Evolutionary conservation across 179 eudicot species (phyloP), one percentile per base, ranked within the genome.

Genomic region (Pouteria campechiana): DNA sequence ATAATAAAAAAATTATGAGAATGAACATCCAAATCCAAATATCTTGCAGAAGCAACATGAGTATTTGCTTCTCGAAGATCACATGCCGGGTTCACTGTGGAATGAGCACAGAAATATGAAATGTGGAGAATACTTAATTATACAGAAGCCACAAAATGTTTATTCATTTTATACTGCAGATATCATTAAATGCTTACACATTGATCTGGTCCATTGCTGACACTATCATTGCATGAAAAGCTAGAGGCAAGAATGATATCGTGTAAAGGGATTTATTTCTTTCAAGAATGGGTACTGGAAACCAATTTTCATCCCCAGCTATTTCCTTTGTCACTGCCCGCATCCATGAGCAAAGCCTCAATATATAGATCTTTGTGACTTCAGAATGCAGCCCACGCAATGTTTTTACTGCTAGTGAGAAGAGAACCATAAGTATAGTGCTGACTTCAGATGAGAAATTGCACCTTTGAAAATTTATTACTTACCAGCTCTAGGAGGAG

Each of bases 291-390:
- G 97, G 86, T 25, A 86, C 93, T 11, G 97, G 75, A 54, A 73
- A 73, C 95, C 95, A 89, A 19, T 78, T 67, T 76, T 89, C 97
- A 33, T 74, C 76, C 64, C 67, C 76, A 10, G 90, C 65, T 54
- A 89, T 52, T 47, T 76, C 87, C 51, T 85, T 86, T n/a, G 64
- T 76, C 48, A 93, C 69, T 41, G 76, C 47, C 54, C 93, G 70
- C 90, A 86, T 85, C 97, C 97, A 89, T 40, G 97, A 72, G 70
- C 95, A 81, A 52, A 86, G 93, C 73, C 95, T 77, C 39, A 78
- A 38, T 55, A 89, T 79, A 58, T 81, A 89, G 29, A 75, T 66
- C 63, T 79, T 89, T 24, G 93, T 74, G 42, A 79, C 76, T 58
- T 89, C 97, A 12, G 79, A 78, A 50, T 85, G 81, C 66, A 81